Base-by-base conservation (phyloP, 495 filamentous ascomycete species). In the Elasticomyces elasticus region DNA sequence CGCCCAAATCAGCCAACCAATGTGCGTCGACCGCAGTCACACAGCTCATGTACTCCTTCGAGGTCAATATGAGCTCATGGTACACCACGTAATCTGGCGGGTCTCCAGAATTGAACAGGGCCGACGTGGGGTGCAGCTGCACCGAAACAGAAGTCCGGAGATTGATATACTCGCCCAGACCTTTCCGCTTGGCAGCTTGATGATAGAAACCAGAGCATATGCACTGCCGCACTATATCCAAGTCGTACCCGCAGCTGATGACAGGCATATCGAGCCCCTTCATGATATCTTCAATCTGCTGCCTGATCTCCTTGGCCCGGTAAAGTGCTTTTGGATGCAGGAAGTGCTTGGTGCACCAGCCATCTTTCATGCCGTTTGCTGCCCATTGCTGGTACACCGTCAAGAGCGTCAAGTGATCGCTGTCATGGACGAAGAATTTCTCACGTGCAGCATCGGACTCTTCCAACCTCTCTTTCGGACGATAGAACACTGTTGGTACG, bases 171-270 rank as follows among this genome's bases (percentile, higher is more conserved):
- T 97, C 94, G 49, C 90, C 92, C 47, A 96, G 87, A 0, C 94
- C 94, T 72, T 94, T 95, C 30, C 92, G 89, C 58, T 88, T 87
- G 10, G 94, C 94, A n/a, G 94, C 91, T 70, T 99, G 94, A 61
- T 97, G 92, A 67, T 95, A 99, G 70, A 91, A 99, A 9, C 94
- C 94, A 0, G 85, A 89, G 71, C 94, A 97, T 57, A 99, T 95
- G 66, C 92, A 96, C 70, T 94, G 91, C 47, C 94, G 81, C 59
- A 96, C 86, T 11, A 89, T 71, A 62, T 99, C 94, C 87, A 94
- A 96, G 70, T 97, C 94, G 13, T 89, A 95, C 23, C 94, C 92
- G 59, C 89, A 94, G 71, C 85, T 88, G 56, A 82, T 73, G 63
- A 96, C 78, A 7, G 77, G 69, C 88, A 99, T 89, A 63, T 90